Base-by-base conservation (phyloP, 1,139 yeast genomes). In the Meyerozyma smithsonii region DNA sequence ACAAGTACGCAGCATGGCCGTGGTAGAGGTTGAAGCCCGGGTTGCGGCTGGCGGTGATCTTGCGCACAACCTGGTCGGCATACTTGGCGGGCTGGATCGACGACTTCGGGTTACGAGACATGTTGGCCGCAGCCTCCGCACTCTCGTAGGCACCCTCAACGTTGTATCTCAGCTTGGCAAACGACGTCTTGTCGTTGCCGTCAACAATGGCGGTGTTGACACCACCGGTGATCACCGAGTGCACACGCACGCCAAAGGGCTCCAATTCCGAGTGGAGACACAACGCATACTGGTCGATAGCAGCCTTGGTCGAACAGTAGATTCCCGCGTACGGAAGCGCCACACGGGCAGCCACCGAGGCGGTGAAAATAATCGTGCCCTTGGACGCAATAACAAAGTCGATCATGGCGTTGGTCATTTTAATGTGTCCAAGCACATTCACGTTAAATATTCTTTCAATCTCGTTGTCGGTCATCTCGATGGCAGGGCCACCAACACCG, bases 151-250 rank as follows among this genome's bases (percentile, higher is more conserved):
- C 53, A 1, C 65, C 70, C 8, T 55, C 58, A 5, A 63, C 68
- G 34, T 58, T 55, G 47, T 56, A 68, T 17, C 48, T 45, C 7
- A 62, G 52, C 8, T 52, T 54, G 1, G 44, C 40, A 8, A 47
- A 20, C 2, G 48, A 36, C 17, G 37, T 36, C 7, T 38, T 33
- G 4, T 36, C 32, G 4, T 25, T 28, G 11, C 40, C 12, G 41
- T 61, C 66, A 28, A 54, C 49, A 28, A 67, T 62, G 11, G 59
- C 64, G n/a, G 72, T 66, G 37, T 66, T 55, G 4, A 68, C 72
- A 3, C 68, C 71, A 2, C 74, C 72, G 6, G 72, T 65, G 32
- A 67, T 63, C 6, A 67, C 59, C 35, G 62, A 55, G 45, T 65
- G 65, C 6, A 68, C 73, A 17, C 54, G 41, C 8, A 64, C 69